phyloP scores from a whole-genome alignment of 1,139 yeast genomes.

The Suzukiozyma palmioleophila region DNA sequence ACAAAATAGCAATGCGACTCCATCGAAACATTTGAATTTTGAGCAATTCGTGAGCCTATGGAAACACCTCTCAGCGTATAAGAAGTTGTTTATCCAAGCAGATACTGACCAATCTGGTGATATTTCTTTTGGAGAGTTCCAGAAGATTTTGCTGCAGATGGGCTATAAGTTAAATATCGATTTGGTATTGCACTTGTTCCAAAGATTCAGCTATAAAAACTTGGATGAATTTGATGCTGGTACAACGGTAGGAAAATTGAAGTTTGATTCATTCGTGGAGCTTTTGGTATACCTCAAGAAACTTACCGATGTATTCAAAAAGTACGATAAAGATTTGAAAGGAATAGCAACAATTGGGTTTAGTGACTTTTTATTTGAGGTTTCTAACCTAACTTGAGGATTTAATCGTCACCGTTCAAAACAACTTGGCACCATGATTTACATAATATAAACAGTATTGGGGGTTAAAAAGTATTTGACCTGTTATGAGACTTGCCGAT shows the following conservation, averaged over 20 bases:
- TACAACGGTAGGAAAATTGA: slow-evolving; percentile 49
- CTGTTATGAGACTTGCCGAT: too few relatives aligned
- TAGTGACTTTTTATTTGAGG: slow-evolving; percentile 72
- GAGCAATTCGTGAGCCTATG: slow-evolving; percentile 69
- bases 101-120: slow-evolving; percentile 59
- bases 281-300: slow-evolving; percentile 72
- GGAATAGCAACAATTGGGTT: slow-evolving; percentile 76
- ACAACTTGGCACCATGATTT: too few relatives aligned
- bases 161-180: slow-evolving; percentile 65
- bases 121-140: slow-evolving; percentile 65
- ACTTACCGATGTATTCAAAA: slow-evolving; percentile 74
- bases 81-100: slow-evolving; percentile 60
- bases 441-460: too few relatives aligned
- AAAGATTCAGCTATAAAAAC: slow-evolving; percentile 48
- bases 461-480: not conserved
- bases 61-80: slow-evolving; percentile 71
- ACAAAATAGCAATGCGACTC: slow-evolving; percentile 35
- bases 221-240: slow-evolving; percentile 23
- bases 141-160: slow-evolving; percentile 61
- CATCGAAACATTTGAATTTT: slow-evolving; percentile 43
- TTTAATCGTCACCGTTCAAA: too few relatives aligned
- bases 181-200: slow-evolving; percentile 58
- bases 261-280: slow-evolving; percentile 82
- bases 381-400: slow-evolving; percentile 34
- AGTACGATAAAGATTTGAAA: slow-evolving; percentile 68